Conservation (phyloP, 1,284 basidiomycete species). For the Thecaphora thlaspeos region DNA sequence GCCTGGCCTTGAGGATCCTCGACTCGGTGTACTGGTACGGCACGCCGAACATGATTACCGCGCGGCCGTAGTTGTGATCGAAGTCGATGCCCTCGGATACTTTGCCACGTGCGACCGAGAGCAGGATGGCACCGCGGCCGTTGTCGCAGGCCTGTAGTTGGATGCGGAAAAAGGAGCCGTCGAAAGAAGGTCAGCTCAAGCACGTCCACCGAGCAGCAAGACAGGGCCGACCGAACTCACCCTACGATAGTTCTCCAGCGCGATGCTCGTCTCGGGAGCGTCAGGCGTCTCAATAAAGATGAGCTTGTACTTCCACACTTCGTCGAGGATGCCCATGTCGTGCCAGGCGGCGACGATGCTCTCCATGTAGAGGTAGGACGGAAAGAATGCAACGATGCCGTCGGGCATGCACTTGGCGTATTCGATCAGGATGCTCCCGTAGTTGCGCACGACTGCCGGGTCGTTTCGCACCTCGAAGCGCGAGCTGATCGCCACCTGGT, state of each 20-base stretch:
- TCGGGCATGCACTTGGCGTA: constrained; percentile 97
- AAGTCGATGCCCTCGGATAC: constrained; percentile 99
- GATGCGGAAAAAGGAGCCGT: neutral
- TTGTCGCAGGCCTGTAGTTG: constrained; percentile 86
- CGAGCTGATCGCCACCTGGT: constrained; percentile 98
- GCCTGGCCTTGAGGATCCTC: constrained; percentile 90
- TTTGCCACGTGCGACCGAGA: constrained; percentile 97
- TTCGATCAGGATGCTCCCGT: constrained; percentile 95
- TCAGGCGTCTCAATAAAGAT: constrained; percentile 99
- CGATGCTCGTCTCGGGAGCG: constrained; percentile 97
- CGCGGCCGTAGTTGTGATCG: constrained; percentile 91
- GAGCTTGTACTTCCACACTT: constrained; percentile 99
- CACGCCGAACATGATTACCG: constrained; percentile 99
- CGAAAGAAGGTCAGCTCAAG: neutral
- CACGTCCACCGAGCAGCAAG: neutral
- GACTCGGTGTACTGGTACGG: constrained; percentile 99
- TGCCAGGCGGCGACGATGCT: constrained; percentile 99
- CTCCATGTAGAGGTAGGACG: constrained; percentile 99
- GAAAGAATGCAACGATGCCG: constrained; percentile 99
- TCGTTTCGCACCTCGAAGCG: constrained; percentile 99
- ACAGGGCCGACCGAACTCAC: constrained; percentile 61
- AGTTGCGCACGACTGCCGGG: constrained; percentile 97
- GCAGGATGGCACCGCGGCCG: constrained; percentile 89
- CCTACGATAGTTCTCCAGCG: constrained; percentile 92
- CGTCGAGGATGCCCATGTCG: constrained; percentile 98